phyloP scores from a whole-genome alignment of 129 eudicot species.

The Rutidosis leptorrhynchoides region DNA sequence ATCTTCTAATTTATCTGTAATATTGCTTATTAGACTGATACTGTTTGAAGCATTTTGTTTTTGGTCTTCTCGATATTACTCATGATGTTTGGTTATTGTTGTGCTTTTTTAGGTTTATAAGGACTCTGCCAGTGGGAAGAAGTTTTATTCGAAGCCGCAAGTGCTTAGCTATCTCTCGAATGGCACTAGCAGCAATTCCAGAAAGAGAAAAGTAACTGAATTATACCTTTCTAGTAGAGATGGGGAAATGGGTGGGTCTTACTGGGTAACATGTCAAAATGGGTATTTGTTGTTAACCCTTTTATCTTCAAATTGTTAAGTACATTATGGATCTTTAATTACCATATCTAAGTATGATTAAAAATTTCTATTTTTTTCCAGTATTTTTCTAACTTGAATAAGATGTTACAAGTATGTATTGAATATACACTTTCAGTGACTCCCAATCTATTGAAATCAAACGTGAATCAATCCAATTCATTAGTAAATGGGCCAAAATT shows the following conservation, averaged over 20 bases:
- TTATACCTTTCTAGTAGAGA: not conserved
- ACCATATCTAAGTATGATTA: not conserved
- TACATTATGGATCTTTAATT: not conserved
- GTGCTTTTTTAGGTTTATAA: slow-evolving; percentile 33
- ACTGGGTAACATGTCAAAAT: not conserved
- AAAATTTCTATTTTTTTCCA: not conserved
- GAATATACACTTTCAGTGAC: not conserved
- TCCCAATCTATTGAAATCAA: too few species aligned
- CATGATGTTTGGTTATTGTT: slow-evolving; percentile 3
- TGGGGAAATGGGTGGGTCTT: not conserved
- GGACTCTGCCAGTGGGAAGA: slow-evolving; percentile 37
- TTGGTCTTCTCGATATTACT: slow-evolving; percentile 28
- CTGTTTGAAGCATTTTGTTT: slow-evolving; percentile 1
- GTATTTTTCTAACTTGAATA: not conserved
- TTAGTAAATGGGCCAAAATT: not conserved
- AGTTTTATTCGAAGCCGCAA: slow-evolving; percentile 52
- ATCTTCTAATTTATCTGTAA: not conserved
- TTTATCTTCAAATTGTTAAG: not conserved
- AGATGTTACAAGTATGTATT: not conserved
- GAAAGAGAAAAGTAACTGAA: slow-evolving; percentile 29
- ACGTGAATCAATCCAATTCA: not conserved
- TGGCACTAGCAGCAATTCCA: slow-evolving; percentile 21
- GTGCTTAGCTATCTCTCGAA: slow-evolving; percentile 38
- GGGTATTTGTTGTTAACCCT: not conserved
- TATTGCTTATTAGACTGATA: not conserved